Conservation (phyloP, 1,284 basidiomycete species). For the Puccinia triticina region DNA sequence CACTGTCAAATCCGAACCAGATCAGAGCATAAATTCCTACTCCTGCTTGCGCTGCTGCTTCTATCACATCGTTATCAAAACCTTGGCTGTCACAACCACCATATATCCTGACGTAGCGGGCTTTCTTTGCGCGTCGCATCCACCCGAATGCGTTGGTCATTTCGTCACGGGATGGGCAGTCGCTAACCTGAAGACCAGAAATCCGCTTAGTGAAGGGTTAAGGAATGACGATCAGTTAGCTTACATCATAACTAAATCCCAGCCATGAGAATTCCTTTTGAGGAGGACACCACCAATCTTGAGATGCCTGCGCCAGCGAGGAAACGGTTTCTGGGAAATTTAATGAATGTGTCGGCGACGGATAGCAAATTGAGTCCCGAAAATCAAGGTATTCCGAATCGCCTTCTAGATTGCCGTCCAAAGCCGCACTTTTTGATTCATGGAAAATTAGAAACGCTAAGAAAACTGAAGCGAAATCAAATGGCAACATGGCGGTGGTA, state of each 20-base stretch:
- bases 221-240: background rate
- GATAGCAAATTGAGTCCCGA: slow-evolving; percentile 13
- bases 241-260: slow-evolving; percentile 47
- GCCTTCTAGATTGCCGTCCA: background rate
- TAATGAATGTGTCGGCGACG: slow-evolving; percentile 7
- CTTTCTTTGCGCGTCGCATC: slow-evolving; percentile 68
- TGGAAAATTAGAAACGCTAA: background rate
- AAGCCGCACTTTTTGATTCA: background rate
- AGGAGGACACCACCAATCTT: slow-evolving; percentile 44
- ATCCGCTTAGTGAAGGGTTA: background rate
- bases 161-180: slow-evolving; percentile 15
- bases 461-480: background rate
- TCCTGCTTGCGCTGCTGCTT: slow-evolving; percentile 71
- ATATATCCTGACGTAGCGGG: slow-evolving; percentile 74
- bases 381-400: background rate
- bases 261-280: slow-evolving; percentile 39
- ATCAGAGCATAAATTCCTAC: slow-evolving; percentile 74
- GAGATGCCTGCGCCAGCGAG: background rate
- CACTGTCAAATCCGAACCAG: slow-evolving; percentile 67
- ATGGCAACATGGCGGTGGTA: background rate
- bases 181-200: background rate
- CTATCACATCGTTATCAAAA: slow-evolving; percentile 67
- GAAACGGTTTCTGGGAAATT: background rate
- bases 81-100: slow-evolving; percentile 67
- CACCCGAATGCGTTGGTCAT: slow-evolving; percentile 67